Base-by-base conservation (phyloP, 140 eudicot genomes). In the Cichorium intybus region DNA sequence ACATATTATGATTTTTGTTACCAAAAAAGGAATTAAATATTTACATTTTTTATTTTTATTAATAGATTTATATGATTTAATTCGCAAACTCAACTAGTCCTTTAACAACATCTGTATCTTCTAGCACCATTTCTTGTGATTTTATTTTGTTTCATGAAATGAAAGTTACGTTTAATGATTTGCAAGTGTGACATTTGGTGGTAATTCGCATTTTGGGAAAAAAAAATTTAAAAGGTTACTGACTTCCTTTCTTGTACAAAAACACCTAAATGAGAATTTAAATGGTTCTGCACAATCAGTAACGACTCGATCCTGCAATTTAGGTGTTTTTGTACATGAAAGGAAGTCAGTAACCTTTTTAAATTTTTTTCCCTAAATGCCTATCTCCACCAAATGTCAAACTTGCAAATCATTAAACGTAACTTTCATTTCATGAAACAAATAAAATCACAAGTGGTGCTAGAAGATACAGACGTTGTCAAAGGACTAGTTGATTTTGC, bases 251-350 rank as follows among this genome's bases (percentile, higher is more conserved):
- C 96, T 79, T 6, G 88, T 72, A 61, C 98, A 92, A 57, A 82
- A 88, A 62, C 87, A 84, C 50, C 89, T 88, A 50, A 85, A 88
- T 37, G 96, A 93, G 66, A 85, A n/a, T n/a, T n/a, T n/a, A n/a
- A n/a, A n/a, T n/a, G n/a, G n/a, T n/a, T n/a, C n/a, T n/a, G n/a
- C n/a, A n/a, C n/a, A n/a, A n/a, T n/a, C n/a, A n/a, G n/a, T n/a
- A n/a, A n/a, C n/a, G n/a, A n/a, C n/a, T n/a, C n/a, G n/a, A n/a
- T 88, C 76, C 84, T 85, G 63, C 95, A 95, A 37, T 88, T 85
- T 50, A 88, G 89, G 50, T 84, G 87, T 62, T 88, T 82, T 57
- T 92, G 98, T 61, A 72, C 88, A 6, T 78, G 96, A 27, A 88
- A 81, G 78, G 85, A 92, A 77, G 98, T 88, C 57, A 28, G 98